phyloP scores from a whole-genome alignment of 805 yeast species.

The Spathaspora sp. region DNA sequence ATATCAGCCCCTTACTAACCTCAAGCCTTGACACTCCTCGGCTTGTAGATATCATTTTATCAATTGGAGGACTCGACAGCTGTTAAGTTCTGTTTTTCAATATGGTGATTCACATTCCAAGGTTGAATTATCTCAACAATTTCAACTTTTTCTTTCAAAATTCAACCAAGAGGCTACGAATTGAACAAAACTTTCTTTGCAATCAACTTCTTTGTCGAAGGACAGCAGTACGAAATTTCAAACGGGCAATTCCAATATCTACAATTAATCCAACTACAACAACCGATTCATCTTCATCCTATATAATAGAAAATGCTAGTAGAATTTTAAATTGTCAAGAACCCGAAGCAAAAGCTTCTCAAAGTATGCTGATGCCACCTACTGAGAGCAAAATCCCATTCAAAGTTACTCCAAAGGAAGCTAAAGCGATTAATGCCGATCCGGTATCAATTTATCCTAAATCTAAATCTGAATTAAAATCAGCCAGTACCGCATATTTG shows the following conservation, averaged over 20 bases:
- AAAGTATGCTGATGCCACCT: slow-evolving; percentile 5
- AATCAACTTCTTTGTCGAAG: slow-evolving; percentile 14
- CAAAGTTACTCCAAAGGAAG: slow-evolving; percentile 43
- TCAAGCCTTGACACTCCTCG: not conserved
- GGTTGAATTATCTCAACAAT: slow-evolving; percentile 13
- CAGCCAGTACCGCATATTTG: slow-evolving; percentile 48
- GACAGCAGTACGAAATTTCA: not conserved
- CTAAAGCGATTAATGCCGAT: slow-evolving; percentile 1
- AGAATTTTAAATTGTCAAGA: slow-evolving; percentile 45
- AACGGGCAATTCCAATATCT: not conserved
- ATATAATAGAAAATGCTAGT: slow-evolving; percentile 36
- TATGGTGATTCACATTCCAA: slow-evolving; percentile 10
- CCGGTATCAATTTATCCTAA: slow-evolving; percentile 3
- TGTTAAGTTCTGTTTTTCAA: not conserved
- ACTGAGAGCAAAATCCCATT: slow-evolving; percentile 50
- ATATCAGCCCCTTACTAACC: not conserved
- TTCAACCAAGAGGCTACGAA: slow-evolving; percentile 23
- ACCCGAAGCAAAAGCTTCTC: slow-evolving; percentile 24
- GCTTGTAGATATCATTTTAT: not conserved
- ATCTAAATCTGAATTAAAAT: slow-evolving; percentile 24
- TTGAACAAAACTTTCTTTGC: slow-evolving; percentile 32
- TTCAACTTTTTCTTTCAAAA: slow-evolving; percentile 30
- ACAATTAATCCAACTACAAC: not conserved
- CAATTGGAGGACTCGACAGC: not conserved
- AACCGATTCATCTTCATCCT: not conserved